Conservation (phyloP, 257 asterid species). For the Gentiana straminea region DNA sequence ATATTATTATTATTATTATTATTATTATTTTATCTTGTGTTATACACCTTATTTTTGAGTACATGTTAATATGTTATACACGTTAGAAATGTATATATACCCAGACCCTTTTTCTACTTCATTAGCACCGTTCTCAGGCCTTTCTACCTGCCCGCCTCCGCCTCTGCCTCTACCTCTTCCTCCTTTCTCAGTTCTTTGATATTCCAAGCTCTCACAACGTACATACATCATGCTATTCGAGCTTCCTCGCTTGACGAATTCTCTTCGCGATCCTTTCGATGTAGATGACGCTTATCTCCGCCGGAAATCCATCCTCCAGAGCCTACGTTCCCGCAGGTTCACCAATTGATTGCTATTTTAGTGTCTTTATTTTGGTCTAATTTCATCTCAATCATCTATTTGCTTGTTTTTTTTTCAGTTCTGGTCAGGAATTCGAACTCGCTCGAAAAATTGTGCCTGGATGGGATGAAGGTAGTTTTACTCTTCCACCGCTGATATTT, state of each 20-base stretch:
- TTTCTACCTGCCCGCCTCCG: too few relatives aligned
- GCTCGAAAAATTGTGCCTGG: constrained; percentile 54
- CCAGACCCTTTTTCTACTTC: too few relatives aligned
- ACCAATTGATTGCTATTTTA: neutral
- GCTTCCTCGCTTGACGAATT: constrained; percentile 73
- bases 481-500: too few relatives aligned
- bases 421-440: constrained; percentile 61
- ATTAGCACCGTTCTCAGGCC: too few relatives aligned
- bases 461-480: constrained; percentile 75
- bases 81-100: too few relatives aligned
- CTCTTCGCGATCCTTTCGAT: constrained; percentile 78
- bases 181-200: too few relatives aligned
- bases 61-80: too few relatives aligned
- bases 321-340: constrained; percentile 44
- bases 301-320: constrained; percentile 58
- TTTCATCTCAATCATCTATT: neutral
- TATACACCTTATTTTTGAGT: too few relatives aligned
- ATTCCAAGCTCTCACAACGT: too few relatives aligned
- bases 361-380: neutral
- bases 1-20: too few relatives aligned
- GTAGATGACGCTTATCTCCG: constrained; percentile 82
- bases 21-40: too few relatives aligned
- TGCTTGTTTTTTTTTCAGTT: constrained; percentile 23
- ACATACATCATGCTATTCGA: constrained; percentile 44
- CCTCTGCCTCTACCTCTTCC: too few relatives aligned